A percentile compares a stretch with the other conserved stretches of the same genome.
These are phyloP conservation scores for Candida anutae DNA, from an alignment of 1,139 yeast genomes.

Conservation along the genomic window DNA sequence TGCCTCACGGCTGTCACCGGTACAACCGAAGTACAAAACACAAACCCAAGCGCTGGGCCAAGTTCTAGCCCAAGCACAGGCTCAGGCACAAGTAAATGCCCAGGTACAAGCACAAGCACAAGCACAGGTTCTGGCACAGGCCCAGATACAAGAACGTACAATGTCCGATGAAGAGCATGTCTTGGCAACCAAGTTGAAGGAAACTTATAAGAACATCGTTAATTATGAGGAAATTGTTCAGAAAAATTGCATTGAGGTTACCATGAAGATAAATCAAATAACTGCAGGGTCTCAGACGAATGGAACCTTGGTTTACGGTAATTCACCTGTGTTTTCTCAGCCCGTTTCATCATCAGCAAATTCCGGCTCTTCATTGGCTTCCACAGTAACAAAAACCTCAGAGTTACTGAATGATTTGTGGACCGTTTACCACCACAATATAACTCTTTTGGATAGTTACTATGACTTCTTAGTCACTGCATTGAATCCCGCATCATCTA, in stretches of 20 bases:
- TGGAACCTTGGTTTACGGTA: conserved; percentile 11
- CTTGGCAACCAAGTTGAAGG: conserved; percentile 62
- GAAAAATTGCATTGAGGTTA: conserved; percentile 53
- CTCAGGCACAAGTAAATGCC: too few species aligned
- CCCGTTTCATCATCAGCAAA: conserved; percentile 12
- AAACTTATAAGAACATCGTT: conserved; percentile 63
- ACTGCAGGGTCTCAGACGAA: conserved; percentile 10
- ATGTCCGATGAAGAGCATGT: conserved; percentile 64
- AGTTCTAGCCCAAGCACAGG: too few species aligned
- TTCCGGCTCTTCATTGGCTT: conserved; percentile 12
- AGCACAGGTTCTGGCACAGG: conserved; percentile 2
- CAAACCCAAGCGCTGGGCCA: too few species aligned
- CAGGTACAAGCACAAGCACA: too few species aligned
- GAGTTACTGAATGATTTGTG: conserved; percentile 58
- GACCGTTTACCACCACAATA: conserved; percentile 63
- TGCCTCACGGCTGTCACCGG: too few species aligned
- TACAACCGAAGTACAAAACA: too few species aligned
- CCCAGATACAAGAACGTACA: conserved; percentile 19
- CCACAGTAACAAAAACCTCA: conserved; percentile 27
- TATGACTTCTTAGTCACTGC: conserved; percentile 67
- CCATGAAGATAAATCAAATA: conserved; percentile 43
- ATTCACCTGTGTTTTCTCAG: conserved; percentile 12
- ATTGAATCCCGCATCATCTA: conserved; percentile 39
- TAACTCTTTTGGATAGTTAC: conserved; percentile 58
- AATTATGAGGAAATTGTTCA: conserved; percentile 63